A percentile compares a stretch with the other conserved stretches of the same genome.
Conservation (phyloP, 2,329 filamentous ascomycete species). For the Fusarium floridanum region DNA sequence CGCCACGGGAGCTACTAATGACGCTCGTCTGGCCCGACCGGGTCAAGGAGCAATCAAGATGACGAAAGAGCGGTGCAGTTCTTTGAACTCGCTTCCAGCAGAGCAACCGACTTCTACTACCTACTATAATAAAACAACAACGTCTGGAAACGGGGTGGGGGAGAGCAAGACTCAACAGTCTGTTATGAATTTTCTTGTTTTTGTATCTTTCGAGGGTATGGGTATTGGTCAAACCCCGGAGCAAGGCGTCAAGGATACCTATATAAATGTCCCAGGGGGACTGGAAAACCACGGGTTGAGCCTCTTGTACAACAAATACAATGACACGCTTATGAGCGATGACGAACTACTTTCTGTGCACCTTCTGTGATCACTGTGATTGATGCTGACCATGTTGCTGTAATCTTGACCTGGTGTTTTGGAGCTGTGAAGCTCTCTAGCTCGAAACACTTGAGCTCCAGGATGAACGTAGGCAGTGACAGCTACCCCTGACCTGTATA, state of each 20-base stretch:
- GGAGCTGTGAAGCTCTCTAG: background rate
- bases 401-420: background rate
- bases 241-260: conserved; percentile 38
- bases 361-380: background rate
- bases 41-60: conserved; percentile 57
- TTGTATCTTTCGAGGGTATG: conserved; percentile 7
- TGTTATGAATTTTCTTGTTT: conserved; percentile 29
- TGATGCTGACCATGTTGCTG: background rate
- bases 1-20: conserved; percentile 63
- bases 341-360: conserved; percentile 9
- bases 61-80: conserved; percentile 35
- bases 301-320: conserved; percentile 42
- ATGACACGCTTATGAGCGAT: conserved; percentile 37
- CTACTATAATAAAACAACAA: conserved; percentile 25
- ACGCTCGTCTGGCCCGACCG: conserved; percentile 62
- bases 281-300: conserved; percentile 29
- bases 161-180: conserved; percentile 27
- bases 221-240: conserved; percentile 22
- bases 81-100: conserved; percentile 42
- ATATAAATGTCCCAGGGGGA: conserved; percentile 33
- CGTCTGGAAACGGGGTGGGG: conserved; percentile 20
- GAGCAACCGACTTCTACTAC: conserved; percentile 30
- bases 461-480: background rate
- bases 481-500: background rate
- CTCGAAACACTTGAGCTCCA: background rate